A percentile compares a stretch with the other conserved stretches of the same genome.
These are phyloP conservation scores for Suhomyces guaymorum DNA, from an alignment of 1,139 yeast genomes.

Conservation along the genomic window DNA sequence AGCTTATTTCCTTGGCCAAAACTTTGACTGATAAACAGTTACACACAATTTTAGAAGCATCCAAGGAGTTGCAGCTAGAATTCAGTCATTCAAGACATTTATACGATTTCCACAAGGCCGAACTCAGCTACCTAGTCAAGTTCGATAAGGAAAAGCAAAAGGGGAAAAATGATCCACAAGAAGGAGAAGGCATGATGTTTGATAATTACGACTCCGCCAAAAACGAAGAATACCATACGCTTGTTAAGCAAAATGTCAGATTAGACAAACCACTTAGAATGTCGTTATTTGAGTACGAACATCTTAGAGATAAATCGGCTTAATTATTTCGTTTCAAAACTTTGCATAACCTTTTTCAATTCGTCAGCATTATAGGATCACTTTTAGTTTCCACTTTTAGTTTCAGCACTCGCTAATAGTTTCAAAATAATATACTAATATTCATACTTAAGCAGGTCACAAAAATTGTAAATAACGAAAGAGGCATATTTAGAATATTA, in stretches of 20 bases:
- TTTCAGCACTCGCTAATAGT: no score
- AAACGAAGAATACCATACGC: conserved; percentile 17
- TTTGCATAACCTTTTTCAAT: no score
- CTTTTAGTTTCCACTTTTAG: no score
- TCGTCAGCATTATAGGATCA: no score
- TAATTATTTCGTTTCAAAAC: neutral
- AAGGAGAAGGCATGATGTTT: conserved; percentile 10
- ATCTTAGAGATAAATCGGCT: neutral
- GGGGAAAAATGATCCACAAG: conserved; percentile 18
- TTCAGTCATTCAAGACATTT: conserved; percentile 40
- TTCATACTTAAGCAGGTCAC: no score
- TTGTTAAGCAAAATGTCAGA: conserved; percentile 22
- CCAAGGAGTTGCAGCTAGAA: conserved; percentile 36
- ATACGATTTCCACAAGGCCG: conserved; percentile 38
- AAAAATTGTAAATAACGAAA: no score
- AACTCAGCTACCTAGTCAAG: conserved; percentile 27
- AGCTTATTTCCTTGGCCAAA: conserved; percentile 13
- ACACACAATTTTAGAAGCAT: conserved; percentile 32
- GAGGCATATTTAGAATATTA: no score
- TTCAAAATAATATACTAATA: no score
- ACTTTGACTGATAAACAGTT: conserved; percentile 28
- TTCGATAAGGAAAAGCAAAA: conserved; percentile 19
- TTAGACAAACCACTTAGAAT: conserved; percentile 26
- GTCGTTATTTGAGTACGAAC: conserved; percentile 27
- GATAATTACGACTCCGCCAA: conserved; percentile 8